phyloP scores from a whole-genome alignment of 2,329 filamentous ascomycete species.

The Epicoccum nigrum region DNA sequence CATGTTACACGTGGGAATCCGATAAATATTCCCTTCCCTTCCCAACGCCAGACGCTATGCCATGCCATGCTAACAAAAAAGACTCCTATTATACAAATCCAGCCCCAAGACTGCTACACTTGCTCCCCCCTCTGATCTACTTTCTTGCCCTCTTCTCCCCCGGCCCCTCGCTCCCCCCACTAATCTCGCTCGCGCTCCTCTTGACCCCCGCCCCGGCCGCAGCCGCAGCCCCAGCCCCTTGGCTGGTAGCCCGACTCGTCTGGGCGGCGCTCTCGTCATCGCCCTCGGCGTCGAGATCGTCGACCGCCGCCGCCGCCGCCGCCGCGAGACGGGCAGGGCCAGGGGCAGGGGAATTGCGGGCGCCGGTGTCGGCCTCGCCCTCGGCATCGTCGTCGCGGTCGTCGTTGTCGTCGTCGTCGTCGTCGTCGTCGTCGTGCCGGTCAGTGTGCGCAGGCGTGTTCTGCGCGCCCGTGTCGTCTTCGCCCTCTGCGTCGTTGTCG shows the following conservation, averaged over 20 bases:
- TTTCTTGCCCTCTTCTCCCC: constrained; percentile 44
- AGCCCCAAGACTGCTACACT: neutral
- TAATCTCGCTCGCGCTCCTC: constrained; percentile 82
- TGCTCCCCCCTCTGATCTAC: constrained; percentile 5
- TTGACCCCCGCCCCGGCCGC: constrained; percentile 58
- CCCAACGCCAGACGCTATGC: constrained; percentile 11
- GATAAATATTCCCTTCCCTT: no score
- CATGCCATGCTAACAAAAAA: no score
- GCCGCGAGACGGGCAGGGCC: no score
- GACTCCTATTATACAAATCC: no score
- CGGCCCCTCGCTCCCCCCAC: constrained; percentile 51
- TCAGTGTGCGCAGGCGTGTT: constrained; percentile 15
- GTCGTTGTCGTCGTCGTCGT: constrained; percentile 38
- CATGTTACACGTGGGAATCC: no score
- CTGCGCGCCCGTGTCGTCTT: constrained; percentile 23
- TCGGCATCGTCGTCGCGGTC: constrained; percentile 35
- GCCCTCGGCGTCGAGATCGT: constrained; percentile 40
- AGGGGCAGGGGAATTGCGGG: constrained; percentile 5
- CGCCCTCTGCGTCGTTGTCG: constrained; percentile 34
- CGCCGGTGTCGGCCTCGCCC: constrained; percentile 28
- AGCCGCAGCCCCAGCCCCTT: constrained; percentile 21
- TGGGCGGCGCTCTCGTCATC: constrained; percentile 42
- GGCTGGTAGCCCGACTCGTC: constrained; percentile 36
- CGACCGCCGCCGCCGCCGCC: constrained; percentile 21
- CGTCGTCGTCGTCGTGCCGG: constrained; percentile 34